Evolutionary conservation across 768 basidiomycete genomes (phyloP), one percentile per base, ranked within the genome.

Genomic region (Mycena latifolia): DNA sequence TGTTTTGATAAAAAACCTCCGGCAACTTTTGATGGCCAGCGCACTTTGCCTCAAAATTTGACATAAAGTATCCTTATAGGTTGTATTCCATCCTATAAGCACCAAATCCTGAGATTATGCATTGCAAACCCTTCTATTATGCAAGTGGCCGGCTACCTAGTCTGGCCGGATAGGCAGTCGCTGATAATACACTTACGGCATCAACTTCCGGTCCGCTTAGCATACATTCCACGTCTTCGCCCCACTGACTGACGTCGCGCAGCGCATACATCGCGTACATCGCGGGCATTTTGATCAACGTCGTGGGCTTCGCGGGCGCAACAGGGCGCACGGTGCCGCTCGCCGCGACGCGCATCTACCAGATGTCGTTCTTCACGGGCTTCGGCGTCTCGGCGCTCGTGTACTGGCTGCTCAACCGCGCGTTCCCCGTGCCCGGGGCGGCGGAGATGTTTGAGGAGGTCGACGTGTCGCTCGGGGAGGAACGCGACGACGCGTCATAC

Each of bases 311-410:
- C 67, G 89, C 88, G 14, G 91, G 92, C 56, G 90, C 91, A 20
- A 89, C 88, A 29, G 91, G 91, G 10, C 82, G 80, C 41, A 76
- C 73, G 0, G 92, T 94, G 1, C 88, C 91, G 8, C 72, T 90
- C 27, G 86, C 85, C 6, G 92, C 92, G 2, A 92, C 88, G n/a
- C 84, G 87, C 58, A 85, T 92, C 69, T 93, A 91, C 76, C 79
- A 89, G 56, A 84, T 94, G 81, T 88, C 91, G 15, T 95, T 94
- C 84, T 92, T 94, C 78, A 91, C 91, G n/a, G 93, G 93, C 29
- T 91, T 93, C 69, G 88, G 86, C 31, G 84, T 89, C 46, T 91
- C 92, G 2, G 81, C 86, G 11, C 53, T 91, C 63, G 73, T 91
- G 47, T 95, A 95, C 77, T 85, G 63, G 63, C 15, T 39, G 14